Evolutionary conservation across 805 yeast genomes (phyloP).

Genomic region (Komagataella pseudopastoris): DNA sequence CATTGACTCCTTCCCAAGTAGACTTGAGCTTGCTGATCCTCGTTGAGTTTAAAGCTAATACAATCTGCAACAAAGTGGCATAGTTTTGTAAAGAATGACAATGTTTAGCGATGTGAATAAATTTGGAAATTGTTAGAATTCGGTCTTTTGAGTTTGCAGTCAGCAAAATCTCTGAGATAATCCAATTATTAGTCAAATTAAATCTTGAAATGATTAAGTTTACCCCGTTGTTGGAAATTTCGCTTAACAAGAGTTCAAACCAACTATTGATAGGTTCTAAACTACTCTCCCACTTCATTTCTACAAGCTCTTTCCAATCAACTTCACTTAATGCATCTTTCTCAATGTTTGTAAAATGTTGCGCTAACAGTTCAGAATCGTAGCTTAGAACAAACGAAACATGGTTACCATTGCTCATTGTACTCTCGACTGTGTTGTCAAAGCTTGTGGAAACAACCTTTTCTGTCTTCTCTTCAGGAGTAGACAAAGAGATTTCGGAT

Average conservation of each 20-base stretch:
- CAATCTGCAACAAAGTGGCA: constrained; percentile 78
- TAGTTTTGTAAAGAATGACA: constrained; percentile 66
- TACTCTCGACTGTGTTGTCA: constrained; percentile 19
- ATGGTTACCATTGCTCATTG: constrained; percentile 40
- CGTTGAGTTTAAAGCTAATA: constrained; percentile 64
- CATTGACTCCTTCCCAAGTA: constrained; percentile 66
- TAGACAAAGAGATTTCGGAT: not conserved
- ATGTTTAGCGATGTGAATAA: constrained; percentile 73
- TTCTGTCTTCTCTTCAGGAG: not conserved
- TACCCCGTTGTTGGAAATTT: constrained; percentile 37
- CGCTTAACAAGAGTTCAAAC: constrained; percentile 51
- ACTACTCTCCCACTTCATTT: constrained; percentile 58
- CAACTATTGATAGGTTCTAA: constrained; percentile 67
- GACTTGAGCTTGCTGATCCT: constrained; percentile 42
- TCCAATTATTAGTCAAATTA: constrained; percentile 85
- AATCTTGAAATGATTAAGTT: constrained; percentile 76
- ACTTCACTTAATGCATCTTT: constrained; percentile 70
- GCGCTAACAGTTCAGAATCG: constrained; percentile 52
- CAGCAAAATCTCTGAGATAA: constrained; percentile 71
- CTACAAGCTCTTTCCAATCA: constrained; percentile 85
- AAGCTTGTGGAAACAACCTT: not conserved
- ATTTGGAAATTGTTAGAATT: constrained; percentile 63
- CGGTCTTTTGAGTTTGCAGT: constrained; percentile 49
- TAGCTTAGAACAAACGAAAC: constrained; percentile 72
- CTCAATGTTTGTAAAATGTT: constrained; percentile 80